Evolutionary conservation across 495 filamentous ascomycete species (phyloP), one percentile per base, ranked within the genome.

Genomic region (Lineolata rhizophorae): DNA sequence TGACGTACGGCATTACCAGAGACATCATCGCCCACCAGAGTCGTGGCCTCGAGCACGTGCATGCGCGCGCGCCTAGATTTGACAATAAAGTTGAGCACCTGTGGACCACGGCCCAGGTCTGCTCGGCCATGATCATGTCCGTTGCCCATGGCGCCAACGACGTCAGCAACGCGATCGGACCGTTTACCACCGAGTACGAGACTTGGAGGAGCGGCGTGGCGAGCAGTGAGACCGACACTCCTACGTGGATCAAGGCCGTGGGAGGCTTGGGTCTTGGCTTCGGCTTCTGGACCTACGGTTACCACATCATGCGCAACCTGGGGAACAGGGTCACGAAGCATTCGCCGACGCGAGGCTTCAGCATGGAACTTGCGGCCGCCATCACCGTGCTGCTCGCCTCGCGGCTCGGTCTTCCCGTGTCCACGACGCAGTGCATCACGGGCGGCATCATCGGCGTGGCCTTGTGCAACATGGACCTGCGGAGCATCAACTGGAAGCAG

Each of bases 251-350:
- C 48, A 55, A 76, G 1, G 62, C 57, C 15, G 63, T 74, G 35
- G 66, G 64, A 8, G 71, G 57, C 42, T 42, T 58, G 18, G 48
- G 51, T 8, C 54, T 76, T n/a, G 60, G 67, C 26, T 52, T 68
- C 33, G 74, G 74, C 5, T 56, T 77, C 39, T 73, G 69, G 64
- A 67, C 68, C 42, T 80, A 70, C 40, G 73, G 73, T n/a, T 78
- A 69, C 53, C 59, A 76, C 37, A 74, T 80, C 48, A 73, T 80
- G 55, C 54, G 59, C 26, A 62, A 67, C 36, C 55, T 78, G 34
- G 74, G 72, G 10, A 78, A 77, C 51, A 60, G 63, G 37, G 63
- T 80, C 45, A 77, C 72, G 0, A 60, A 72, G 31, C 64, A 72
- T 51, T 72, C 65, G 5, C 74, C 72, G 2, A 69, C 64, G 5